Base-by-base conservation (phyloP, 106 monocot genomes). In the Gastrodia elata region DNA sequence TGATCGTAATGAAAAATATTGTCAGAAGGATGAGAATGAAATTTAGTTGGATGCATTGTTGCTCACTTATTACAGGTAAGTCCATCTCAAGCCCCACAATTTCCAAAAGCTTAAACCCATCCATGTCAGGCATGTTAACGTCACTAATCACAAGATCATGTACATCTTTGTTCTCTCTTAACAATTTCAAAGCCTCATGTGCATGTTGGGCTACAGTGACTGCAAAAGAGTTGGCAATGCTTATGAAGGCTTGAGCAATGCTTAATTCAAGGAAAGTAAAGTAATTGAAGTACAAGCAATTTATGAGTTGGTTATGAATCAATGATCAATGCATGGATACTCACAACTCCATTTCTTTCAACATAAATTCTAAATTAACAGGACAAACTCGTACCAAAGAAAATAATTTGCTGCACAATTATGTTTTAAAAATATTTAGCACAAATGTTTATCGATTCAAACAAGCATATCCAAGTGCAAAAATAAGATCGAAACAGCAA, bases 121-220 rank as follows among this genome's bases (percentile, higher is more conserved):
- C 77, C 77, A 82, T 82, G 20, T 74, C 77, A 27, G 77, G 82
- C 82, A 82, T 82, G 4, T 74, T 70, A 38, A 74, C 77, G 77
- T 82, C 82, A 71, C 40, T 78, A 8, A 78, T 73, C 2, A 74
- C 78, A 68, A 82, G 22, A 65, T 82, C 82, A 74, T 70, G 74
- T 2, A 61, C 32, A 56, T 73, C 73, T 28, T 48, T 78, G 33
- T 78, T 82, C 59, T 74, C 46, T 64, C 77, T 70, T 65, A 82
- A 38, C 16, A 82, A 18, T 26, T 70, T 22, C 39, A 82, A 71
- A 42, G 82, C 82, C 25, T 24, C 41, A 28, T 5, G 27, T 44
- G 77, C 68, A 42, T 82, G 55, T 2, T 74, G 73, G 14, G 73
- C 40, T 5, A 70, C 26, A 28, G 72, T 77, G 58, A 82, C 82